These are phyloP conservation scores for Extremus antarcticus DNA, from an alignment of 495 filamentous ascomycete species.

Conservation along the genomic window DNA sequence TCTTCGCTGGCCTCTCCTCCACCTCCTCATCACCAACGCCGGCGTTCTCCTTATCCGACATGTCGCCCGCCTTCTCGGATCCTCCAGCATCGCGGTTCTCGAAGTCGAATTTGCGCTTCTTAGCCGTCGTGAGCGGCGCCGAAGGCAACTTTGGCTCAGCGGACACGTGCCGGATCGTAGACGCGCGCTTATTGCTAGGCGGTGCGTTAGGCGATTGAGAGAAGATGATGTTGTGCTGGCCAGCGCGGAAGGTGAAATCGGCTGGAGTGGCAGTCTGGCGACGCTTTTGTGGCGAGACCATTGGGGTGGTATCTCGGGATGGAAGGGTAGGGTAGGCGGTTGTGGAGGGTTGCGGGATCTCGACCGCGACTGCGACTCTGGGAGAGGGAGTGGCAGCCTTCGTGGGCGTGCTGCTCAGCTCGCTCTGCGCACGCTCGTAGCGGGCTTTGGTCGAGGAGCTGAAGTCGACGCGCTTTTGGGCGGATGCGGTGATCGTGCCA, in stretches of 20 bases:
- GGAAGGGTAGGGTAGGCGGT: constrained; percentile 23
- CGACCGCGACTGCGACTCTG: no score
- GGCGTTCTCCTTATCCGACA: constrained; percentile 18
- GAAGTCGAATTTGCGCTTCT: constrained; percentile 32
- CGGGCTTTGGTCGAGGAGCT: constrained; percentile 41
- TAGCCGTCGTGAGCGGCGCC: constrained; percentile 5
- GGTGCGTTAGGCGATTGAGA: constrained; percentile 22
- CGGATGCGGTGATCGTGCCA: constrained; percentile 27
- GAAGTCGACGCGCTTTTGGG: constrained; percentile 52
- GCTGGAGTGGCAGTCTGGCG: constrained; percentile 16
- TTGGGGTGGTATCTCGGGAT: not conserved
- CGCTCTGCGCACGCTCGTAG: constrained; percentile 24
- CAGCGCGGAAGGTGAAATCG: constrained; percentile 31
- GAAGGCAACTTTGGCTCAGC: constrained; percentile 6
- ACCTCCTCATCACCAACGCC: constrained; percentile 13
- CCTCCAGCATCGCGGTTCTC: constrained; percentile 10
- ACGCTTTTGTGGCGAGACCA: constrained; percentile 13
- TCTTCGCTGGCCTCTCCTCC: constrained; percentile 25
- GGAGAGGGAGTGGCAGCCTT: constrained; percentile 1
- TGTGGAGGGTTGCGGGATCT: no score
- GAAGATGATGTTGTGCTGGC: constrained; percentile 24
- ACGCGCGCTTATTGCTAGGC: constrained; percentile 8
- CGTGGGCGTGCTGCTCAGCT: constrained; percentile 6
- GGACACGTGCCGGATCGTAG: constrained; percentile 20
- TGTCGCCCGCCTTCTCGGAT: not conserved